These are phyloP conservation scores for Heritiera littoralis DNA, from an alignment of 345 rosid genomes.

Conservation along the genomic window DNA sequence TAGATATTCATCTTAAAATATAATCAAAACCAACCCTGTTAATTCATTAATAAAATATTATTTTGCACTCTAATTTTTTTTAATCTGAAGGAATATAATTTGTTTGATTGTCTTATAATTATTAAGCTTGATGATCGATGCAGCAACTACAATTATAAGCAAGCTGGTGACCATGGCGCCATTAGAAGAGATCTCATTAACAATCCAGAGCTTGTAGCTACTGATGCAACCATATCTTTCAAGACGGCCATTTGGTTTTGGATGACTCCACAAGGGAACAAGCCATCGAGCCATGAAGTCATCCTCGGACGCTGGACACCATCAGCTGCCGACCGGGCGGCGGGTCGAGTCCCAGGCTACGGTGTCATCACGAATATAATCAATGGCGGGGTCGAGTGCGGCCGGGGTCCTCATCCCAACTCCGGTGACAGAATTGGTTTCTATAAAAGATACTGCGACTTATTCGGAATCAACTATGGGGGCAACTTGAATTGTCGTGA, in stretches of 20 bases:
- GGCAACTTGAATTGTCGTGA: slow-evolving; percentile 23
- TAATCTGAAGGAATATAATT: too few species aligned
- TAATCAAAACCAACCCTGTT: too few species aligned
- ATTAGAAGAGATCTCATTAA: slow-evolving; percentile 37
- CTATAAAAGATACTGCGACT: slow-evolving; percentile 29
- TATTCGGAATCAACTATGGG: slow-evolving; percentile 28
- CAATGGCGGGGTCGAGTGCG: slow-evolving; percentile 40
- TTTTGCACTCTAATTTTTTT: too few species aligned
- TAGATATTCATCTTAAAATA: too few species aligned
- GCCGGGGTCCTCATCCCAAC: slow-evolving; percentile 5
- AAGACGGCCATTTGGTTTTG: slow-evolving; percentile 43
- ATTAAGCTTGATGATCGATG: background rate
- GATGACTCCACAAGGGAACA: slow-evolving; percentile 42
- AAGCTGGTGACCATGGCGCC: slow-evolving; percentile 37
- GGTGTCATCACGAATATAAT: slow-evolving; percentile 40
- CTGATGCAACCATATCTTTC: slow-evolving; percentile 44
- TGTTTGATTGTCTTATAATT: too few species aligned
- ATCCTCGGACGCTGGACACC: slow-evolving; percentile 34
- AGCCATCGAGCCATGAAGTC: slow-evolving; percentile 40
- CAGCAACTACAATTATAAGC: slow-evolving; percentile 60
- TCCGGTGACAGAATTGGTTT: slow-evolving; percentile 35
- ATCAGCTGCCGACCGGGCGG: slow-evolving; percentile 32
- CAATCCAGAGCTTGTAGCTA: slow-evolving; percentile 54
- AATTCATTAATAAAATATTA: too few species aligned
- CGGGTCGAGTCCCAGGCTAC: slow-evolving; percentile 34